Conservation (phyloP, 2,329 filamentous ascomycete species). For the Xylariaceae sp. region DNA sequence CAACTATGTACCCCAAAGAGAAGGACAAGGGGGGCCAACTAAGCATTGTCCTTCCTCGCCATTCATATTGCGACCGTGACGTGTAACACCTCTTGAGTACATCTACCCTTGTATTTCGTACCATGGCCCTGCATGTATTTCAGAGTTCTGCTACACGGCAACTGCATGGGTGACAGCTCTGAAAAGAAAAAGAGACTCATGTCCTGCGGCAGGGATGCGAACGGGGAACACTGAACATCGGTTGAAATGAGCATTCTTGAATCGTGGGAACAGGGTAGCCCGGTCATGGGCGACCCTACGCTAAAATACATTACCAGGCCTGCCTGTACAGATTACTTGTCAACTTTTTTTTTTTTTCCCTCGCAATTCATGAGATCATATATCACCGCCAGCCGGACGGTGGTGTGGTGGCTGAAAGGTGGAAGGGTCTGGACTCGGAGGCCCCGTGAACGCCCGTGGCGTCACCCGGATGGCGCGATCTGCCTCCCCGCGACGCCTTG, state of each 20-base stretch:
- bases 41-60: conserved; percentile 4
- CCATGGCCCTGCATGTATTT: conserved; percentile 16
- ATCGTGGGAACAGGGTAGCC: background rate
- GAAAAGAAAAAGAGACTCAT: too few relatives aligned
- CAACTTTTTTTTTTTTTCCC: too few relatives aligned
- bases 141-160: conserved; percentile 15
- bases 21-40: too few relatives aligned
- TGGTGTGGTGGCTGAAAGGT: conserved; percentile 12
- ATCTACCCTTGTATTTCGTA: conserved; percentile 3
- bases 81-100: conserved; percentile 7
- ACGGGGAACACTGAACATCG: too few relatives aligned
- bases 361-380: too few relatives aligned
- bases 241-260: conserved; percentile 5
- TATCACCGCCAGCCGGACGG: background rate
- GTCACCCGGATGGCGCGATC: background rate
- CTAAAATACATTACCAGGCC: too few relatives aligned
- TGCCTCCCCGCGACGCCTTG: conserved; percentile 2
- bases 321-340: too few relatives aligned
- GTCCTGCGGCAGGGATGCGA: conserved; percentile 11
- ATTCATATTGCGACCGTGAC: conserved; percentile 16
- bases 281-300: too few relatives aligned
- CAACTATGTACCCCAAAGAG: background rate
- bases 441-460: background rate
- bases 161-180: conserved; percentile 17
- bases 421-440: conserved; percentile 11